Percentiles rank a stretch among this genome's conserved stretches.
phyloP scores from a whole-genome alignment of 345 rosid species.

The Anacardium occidentale region DNA sequence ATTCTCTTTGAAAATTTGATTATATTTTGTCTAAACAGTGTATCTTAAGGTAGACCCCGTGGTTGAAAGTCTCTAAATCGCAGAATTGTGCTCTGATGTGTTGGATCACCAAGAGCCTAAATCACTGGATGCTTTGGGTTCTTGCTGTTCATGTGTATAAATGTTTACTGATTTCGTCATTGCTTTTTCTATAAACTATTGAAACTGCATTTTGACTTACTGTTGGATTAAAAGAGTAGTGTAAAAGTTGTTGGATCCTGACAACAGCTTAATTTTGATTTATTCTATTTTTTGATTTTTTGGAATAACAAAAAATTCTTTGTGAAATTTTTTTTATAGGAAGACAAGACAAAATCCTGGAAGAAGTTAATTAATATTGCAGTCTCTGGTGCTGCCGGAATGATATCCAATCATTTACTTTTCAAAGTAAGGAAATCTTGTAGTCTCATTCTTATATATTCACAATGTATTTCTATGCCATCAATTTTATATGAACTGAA shows the following conservation, averaged over 20 bases:
- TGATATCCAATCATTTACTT: slow-evolving; percentile 91
- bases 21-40: too few species aligned
- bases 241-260: too few species aligned
- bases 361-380: slow-evolving; percentile 73
- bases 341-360: slow-evolving; percentile 92
- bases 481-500: not conserved
- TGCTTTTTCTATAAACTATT: too few species aligned
- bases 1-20: not conserved
- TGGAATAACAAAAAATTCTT: not conserved
- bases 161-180: too few species aligned
- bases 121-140: too few species aligned
- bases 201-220: too few species aligned
- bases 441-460: not conserved
- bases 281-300: not conserved
- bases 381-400: slow-evolving; percentile 98
- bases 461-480: not conserved
- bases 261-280: not conserved
- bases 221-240: too few species aligned
- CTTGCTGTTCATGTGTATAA: not conserved
- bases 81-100: too few species aligned
- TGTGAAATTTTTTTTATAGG: slow-evolving; percentile 40
- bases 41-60: too few species aligned
- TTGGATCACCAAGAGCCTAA: too few species aligned
- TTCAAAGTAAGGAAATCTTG: slow-evolving; percentile 65
- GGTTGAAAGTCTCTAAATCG: too few species aligned